phyloP scores from a whole-genome alignment of 371 early-diverging fungal species.

The Coemansia sp. region DNA sequence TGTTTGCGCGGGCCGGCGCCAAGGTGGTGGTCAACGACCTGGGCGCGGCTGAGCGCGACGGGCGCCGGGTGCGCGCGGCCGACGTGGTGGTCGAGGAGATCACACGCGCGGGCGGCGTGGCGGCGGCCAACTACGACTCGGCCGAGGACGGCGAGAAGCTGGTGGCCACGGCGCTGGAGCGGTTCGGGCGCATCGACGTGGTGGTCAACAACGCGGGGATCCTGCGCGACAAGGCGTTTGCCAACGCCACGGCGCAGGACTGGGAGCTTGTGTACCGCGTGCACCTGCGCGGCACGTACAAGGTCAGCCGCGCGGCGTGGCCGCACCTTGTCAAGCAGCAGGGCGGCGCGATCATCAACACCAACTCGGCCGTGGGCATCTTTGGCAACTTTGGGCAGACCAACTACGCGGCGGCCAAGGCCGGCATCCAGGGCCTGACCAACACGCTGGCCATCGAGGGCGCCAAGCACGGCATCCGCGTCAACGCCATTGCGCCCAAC shows the following conservation, averaged over 20 bases:
- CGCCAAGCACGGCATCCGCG: conserved; percentile 63
- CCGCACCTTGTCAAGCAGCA: conserved; percentile 71
- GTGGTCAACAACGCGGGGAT: conserved; percentile 78
- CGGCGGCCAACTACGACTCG: conserved; percentile 71
- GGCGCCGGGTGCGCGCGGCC: conserved; percentile 56
- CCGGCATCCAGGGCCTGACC: conserved; percentile 68
- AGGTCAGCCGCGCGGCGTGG: conserved; percentile 74
- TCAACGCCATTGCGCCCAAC: conserved; percentile 75
- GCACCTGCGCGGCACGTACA: conserved; percentile 71
- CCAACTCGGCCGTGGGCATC: conserved; percentile 91
- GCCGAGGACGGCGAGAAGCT: conserved; percentile 77
- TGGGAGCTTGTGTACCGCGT: conserved; percentile 72
- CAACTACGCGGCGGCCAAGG: conserved; percentile 88
- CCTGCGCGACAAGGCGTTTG: conserved; percentile 73
- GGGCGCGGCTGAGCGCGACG: conserved; percentile 60
- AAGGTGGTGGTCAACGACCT: conserved; percentile 92
- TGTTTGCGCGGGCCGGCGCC: conserved; percentile 80
- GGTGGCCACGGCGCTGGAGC: conserved; percentile 66
- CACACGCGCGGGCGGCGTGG: conserved; percentile 60
- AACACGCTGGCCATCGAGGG: conserved; percentile 78
- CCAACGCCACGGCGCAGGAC: conserved; percentile 65
- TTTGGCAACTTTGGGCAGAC: conserved; percentile 99
- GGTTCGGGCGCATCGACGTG: conserved; percentile 71
- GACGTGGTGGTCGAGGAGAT: conserved; percentile 73
- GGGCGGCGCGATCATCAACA: conserved; percentile 74